A percentile compares a stretch with the other conserved stretches of the same genome.
Evolutionary conservation across 345 rosid species (phyloP).

Genomic region (Eucalyptus pumila): DNA sequence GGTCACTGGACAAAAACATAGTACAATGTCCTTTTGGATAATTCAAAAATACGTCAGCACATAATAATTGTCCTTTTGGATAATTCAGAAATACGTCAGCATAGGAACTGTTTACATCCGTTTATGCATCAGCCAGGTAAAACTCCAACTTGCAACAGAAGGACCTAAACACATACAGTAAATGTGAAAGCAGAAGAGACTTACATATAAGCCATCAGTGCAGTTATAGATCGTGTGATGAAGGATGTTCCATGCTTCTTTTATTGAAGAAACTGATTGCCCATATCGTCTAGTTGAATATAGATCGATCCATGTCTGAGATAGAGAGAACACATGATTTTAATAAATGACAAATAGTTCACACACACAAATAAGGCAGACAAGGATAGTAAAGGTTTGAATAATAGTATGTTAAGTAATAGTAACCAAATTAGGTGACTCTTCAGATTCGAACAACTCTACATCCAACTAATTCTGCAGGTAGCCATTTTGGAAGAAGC

Average conservation of each 20-base stretch:
- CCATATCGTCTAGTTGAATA: conserved; percentile 57
- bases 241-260: conserved; percentile 47
- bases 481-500: neutral
- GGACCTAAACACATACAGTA: neutral
- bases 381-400: neutral
- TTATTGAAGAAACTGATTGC: conserved; percentile 16
- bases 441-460: neutral
- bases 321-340: neutral
- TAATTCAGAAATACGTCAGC: neutral
- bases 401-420: neutral
- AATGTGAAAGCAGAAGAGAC: neutral
- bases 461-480: neutral
- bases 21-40: neutral
- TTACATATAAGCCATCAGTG: conserved; percentile 58
- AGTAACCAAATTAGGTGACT: neutral
- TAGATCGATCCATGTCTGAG: conserved; percentile 45
- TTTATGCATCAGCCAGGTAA: neutral
- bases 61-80: neutral
- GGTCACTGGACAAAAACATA: neutral
- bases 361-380: neutral
- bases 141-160: neutral
- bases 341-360: neutral
- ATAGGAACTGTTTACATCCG: neutral
- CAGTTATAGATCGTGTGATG: conserved; percentile 59
- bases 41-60: neutral